Conservation (phyloP, 208 protist genomes). For the Tetramitus jugosus region DNA sequence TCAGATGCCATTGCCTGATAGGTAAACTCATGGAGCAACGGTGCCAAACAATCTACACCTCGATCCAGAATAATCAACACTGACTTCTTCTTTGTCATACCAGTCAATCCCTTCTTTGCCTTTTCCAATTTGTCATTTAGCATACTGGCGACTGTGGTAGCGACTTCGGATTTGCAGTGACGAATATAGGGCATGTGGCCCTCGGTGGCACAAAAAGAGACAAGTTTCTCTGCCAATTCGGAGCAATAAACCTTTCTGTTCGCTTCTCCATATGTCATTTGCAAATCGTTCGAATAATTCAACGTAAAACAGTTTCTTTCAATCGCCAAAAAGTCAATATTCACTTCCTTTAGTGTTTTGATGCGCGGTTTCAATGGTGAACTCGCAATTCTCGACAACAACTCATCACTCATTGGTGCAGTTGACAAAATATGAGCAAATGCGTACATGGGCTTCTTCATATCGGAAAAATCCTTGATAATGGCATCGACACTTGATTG, state of each 20-base stretch:
- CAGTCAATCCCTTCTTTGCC: neutral
- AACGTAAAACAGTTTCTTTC: slow-evolving; percentile 10
- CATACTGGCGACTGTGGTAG: neutral
- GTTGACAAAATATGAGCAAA: neutral
- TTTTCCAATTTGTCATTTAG: neutral
- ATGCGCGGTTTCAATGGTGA: neutral
- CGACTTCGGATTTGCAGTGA: neutral
- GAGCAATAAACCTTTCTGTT: neutral
- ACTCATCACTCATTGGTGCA: neutral
- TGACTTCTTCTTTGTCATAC: neutral
- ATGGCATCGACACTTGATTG: too few species aligned
- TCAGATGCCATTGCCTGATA: slow-evolving; percentile 38
- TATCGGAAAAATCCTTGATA: neutral
- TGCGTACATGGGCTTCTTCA: neutral
- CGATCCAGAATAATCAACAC: neutral
- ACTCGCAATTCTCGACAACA: neutral
- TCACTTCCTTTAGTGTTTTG: neutral
- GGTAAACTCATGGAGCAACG: slow-evolving; percentile 38
- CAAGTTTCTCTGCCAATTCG: neutral
- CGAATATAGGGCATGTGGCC: neutral
- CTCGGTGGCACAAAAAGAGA: neutral
- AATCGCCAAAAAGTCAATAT: slow-evolving; percentile 14
- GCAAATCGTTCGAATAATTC: neutral
- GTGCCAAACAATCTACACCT: slow-evolving; percentile 14
- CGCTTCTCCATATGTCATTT: neutral